Conservation (phyloP, 257 asterid species). For the Phtheirospermum japonicum region DNA sequence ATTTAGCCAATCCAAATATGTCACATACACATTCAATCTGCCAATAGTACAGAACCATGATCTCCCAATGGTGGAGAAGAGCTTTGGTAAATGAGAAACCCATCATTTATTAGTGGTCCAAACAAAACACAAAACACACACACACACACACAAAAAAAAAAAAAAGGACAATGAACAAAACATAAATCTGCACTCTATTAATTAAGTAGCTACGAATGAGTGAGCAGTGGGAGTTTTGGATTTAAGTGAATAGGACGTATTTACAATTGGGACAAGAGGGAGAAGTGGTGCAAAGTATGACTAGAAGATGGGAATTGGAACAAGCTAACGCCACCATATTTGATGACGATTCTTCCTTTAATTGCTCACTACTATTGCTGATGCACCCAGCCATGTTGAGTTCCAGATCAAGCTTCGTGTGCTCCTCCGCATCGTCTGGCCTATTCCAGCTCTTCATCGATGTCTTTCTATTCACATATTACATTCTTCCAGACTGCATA, state of each 20-base stretch:
- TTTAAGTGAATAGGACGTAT: constrained; percentile 44
- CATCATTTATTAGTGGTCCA: no score
- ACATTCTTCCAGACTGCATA: constrained; percentile 53
- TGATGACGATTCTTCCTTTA: constrained; percentile 20
- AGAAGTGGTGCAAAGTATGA: constrained; percentile 46
- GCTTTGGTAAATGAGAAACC: no score
- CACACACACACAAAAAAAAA: no score
- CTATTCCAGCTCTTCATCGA: constrained; percentile 44
- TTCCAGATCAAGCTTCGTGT: constrained; percentile 44
- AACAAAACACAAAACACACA: no score
- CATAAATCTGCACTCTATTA: no score
- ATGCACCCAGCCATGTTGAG: constrained; percentile 40
- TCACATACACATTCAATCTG: no score
- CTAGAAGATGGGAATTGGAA: constrained; percentile 58
- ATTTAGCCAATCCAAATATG: no score
- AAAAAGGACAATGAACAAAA: no score
- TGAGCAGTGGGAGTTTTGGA: constrained; percentile 25
- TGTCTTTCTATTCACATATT: constrained; percentile 48
- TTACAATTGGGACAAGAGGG: constrained; percentile 67
- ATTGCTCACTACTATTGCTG: constrained; percentile 4
- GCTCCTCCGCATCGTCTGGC: constrained; percentile 42
- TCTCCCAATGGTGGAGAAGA: no score
- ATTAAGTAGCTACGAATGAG: no score
- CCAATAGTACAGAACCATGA: no score
- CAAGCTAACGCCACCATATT: constrained; percentile 59